These are phyloP conservation scores for Coffea canephora DNA, from an alignment of 257 asterid genomes.

Conservation along the genomic window DNA sequence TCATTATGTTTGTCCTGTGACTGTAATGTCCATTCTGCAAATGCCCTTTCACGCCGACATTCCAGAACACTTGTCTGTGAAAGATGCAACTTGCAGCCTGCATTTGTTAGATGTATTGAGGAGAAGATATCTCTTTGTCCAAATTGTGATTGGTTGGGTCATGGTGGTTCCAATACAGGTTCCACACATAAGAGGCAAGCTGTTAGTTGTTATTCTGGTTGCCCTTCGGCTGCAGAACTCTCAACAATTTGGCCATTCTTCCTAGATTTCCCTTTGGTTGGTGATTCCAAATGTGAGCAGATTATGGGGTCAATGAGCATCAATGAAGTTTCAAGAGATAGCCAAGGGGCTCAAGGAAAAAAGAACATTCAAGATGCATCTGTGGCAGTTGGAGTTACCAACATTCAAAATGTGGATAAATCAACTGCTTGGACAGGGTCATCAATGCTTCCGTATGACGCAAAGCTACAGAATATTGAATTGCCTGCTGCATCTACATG, in stretches of 20 bases:
- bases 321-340: constrained; percentile 31
- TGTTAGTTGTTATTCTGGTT: constrained; percentile 70
- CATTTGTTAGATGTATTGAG: constrained; percentile 60
- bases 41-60: constrained; percentile 81
- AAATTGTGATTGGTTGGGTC: constrained; percentile 78
- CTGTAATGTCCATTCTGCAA: constrained; percentile 84
- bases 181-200: constrained; percentile 60
- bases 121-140: constrained; percentile 74
- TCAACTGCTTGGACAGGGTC: constrained; percentile 42
- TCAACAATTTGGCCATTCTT: constrained; percentile 71
- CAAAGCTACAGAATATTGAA: constrained; percentile 29
- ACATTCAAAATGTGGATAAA: constrained; percentile 30
- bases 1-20: constrained; percentile 86
- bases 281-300: constrained; percentile 49
- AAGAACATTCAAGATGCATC: constrained; percentile 29
- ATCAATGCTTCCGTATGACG: constrained; percentile 22
- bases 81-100: constrained; percentile 75
- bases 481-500: constrained; percentile 39
- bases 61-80: constrained; percentile 80
- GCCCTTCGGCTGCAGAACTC: constrained; percentile 86
- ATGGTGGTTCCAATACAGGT: constrained; percentile 36
- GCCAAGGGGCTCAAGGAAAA: constrained; percentile 32
- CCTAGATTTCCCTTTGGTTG: constrained; percentile 43
- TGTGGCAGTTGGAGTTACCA: constrained; percentile 23
- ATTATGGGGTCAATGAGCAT: constrained; percentile 58